phyloP scores from a whole-genome alignment of 1,139 yeast species.

The Blastobotrys buckinghamii region DNA sequence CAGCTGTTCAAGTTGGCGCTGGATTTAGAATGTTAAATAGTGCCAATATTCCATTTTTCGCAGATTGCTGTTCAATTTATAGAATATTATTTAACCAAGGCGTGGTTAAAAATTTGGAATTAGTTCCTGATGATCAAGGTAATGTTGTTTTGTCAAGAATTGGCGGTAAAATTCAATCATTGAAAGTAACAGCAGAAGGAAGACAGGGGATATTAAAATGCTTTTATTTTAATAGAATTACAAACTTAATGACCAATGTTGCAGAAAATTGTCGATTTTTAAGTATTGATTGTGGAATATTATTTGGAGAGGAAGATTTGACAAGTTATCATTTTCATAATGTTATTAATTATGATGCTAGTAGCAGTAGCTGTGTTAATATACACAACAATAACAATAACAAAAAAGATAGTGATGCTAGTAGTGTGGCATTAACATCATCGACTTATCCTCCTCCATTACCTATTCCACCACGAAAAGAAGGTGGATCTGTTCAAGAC shows the following conservation, averaged over 20 bases:
- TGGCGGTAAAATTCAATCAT: background rate
- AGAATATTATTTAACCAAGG: background rate
- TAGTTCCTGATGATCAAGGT: constrained; percentile 3
- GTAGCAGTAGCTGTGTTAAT: background rate
- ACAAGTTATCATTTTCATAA: background rate
- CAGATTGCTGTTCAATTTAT: constrained; percentile 4
- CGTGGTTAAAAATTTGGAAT: background rate
- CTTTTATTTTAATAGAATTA: constrained; percentile 1
- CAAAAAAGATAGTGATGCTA: background rate
- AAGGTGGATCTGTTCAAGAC: background rate
- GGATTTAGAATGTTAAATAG: background rate
- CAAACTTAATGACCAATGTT: background rate
- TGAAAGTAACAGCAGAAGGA: constrained; percentile 1
- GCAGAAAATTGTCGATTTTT: background rate
- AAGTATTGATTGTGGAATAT: background rate
- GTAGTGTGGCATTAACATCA: background rate
- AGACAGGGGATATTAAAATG: background rate
- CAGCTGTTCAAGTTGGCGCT: constrained; percentile 1
- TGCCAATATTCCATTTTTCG: background rate
- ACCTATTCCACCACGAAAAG: background rate
- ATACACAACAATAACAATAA: background rate
- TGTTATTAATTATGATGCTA: background rate
- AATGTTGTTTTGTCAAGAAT: background rate
- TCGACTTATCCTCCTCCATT: background rate
- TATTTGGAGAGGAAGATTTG: background rate